Evolutionary conservation across 805 yeast species (phyloP).

Genomic region (Jamesozyma gamospora): DNA sequence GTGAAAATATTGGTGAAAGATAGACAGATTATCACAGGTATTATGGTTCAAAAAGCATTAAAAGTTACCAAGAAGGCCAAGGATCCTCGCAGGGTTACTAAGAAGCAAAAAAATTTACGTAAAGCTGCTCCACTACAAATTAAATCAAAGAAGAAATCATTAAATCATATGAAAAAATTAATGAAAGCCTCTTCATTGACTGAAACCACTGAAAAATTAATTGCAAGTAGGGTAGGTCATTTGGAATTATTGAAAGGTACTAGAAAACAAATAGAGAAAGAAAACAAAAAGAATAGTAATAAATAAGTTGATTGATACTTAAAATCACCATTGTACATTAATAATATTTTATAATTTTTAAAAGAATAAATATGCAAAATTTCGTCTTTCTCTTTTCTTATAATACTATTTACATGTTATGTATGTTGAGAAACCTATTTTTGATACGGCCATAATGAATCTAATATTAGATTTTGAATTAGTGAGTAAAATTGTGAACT

Average conservation of each 20-base stretch:
- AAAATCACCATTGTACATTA: neutral
- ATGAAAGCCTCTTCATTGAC: conserved; percentile 41
- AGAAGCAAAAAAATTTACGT: conserved; percentile 53
- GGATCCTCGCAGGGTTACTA: conserved; percentile 39
- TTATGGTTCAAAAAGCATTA: conserved; percentile 68
- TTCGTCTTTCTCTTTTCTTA: neutral
- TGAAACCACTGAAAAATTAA: conserved; percentile 69
- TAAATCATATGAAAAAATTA: conserved; percentile 44
- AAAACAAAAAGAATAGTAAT: neutral
- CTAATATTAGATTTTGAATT: conserved; percentile 63
- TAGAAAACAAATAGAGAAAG: conserved; percentile 69
- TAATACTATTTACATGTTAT: neutral
- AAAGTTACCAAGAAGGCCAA: conserved; percentile 37
- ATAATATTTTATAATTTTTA: neutral
- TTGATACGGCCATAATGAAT: conserved; percentile 46
- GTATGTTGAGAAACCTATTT: conserved; percentile 2
- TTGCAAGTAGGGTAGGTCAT: conserved; percentile 89
- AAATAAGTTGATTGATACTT: neutral
- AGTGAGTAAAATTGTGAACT: conserved; percentile 73
- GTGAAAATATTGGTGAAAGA: no score
- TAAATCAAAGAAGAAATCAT: conserved; percentile 54
- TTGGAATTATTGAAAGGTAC: conserved; percentile 85
- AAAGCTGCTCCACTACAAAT: conserved; percentile 66
- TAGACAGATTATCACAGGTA: no score
- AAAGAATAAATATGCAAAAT: neutral